Conservation (phyloP, 257 asterid species). For the Nicotiana sylvestris region DNA sequence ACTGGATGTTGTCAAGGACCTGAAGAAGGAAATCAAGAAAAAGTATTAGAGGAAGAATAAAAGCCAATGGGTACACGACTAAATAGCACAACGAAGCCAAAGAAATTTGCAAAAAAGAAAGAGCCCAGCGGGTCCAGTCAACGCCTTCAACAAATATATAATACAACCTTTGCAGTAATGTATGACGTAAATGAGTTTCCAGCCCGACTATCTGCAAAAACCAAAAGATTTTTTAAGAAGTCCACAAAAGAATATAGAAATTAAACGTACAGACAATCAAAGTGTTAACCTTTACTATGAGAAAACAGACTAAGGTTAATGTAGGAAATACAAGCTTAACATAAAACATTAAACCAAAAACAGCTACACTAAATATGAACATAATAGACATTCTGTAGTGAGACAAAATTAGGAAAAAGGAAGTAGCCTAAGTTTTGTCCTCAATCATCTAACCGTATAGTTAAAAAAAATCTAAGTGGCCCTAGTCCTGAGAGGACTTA, state of each 20-base stretch:
- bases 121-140: neutral
- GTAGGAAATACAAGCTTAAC: neutral
- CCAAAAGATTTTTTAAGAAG: slow-evolving; percentile 2
- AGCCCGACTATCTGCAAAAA: slow-evolving; percentile 74
- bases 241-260: neutral
- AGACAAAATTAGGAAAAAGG: neutral
- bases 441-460: slow-evolving; percentile 2
- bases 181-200: slow-evolving; percentile 84
- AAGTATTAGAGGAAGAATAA: neutral
- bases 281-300: neutral
- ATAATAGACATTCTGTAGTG: neutral
- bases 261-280: neutral
- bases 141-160: slow-evolving; percentile 14
- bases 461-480: neutral
- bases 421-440: neutral
- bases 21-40: slow-evolving; percentile 25
- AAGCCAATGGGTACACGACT: slow-evolving; percentile 5
- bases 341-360: neutral
- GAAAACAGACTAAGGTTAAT: neutral
- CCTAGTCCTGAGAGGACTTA: neutral
- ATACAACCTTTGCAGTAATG: slow-evolving; percentile 82
- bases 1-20: slow-evolving; percentile 96
- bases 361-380: neutral
- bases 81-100: slow-evolving; percentile 11
- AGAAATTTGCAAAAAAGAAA: neutral